Evolutionary conservation across 257 asterid genomes (phyloP), one percentile per base, ranked within the genome.

Genomic region (Scutellaria galericulata): DNA sequence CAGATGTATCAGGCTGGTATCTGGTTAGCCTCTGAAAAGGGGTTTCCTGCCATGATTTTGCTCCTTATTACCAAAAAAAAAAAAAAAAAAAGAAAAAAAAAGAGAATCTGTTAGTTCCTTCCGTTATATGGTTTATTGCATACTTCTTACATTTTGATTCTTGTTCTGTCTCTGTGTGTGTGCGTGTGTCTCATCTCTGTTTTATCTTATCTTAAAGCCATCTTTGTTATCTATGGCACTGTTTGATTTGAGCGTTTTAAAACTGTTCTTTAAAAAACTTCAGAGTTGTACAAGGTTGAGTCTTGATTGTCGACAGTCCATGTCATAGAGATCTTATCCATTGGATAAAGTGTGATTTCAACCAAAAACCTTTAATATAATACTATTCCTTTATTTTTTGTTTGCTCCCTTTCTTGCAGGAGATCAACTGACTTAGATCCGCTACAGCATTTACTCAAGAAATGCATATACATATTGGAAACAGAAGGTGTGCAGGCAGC

Each of bases 381-480:
- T 75, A 12, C 68, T 45, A 15, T 48, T 60, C 57, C 52, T 39
- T 68, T 24, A 70, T 73, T 27, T 74, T 27, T 67, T 40, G 62
- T 71, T 24, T 74, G 5, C 37, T 31, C 37, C 37, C 39, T 71
- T 78, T 70, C 70, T 62, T 73, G 78, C 77, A 92, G 97, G 89
- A 85, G 78, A 76, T 79, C 95, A 41, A 13, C 86, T 39, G 97
- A 94, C 66, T 84, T 94, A 88, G 96, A 88, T 75, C 93, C 93
- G 20, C 82, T 94, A 86, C 99, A 94, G 84, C 86, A 86, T 81
- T 87, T 91, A 82, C 83, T 94, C 70, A 89, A 86, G 86, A 92
- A 87, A 80, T 87, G 86, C 88, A 88, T 94, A 65, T 54, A 68
- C 74, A 54, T 88, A 80, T 80, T 94, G 93, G 96, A 92, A 82